A percentile compares a stretch with the other conserved stretches of the same genome.
Evolutionary conservation across 192 early-diverging fungal genomes (phyloP).

Genomic region (Funneliformis mosseae): DNA sequence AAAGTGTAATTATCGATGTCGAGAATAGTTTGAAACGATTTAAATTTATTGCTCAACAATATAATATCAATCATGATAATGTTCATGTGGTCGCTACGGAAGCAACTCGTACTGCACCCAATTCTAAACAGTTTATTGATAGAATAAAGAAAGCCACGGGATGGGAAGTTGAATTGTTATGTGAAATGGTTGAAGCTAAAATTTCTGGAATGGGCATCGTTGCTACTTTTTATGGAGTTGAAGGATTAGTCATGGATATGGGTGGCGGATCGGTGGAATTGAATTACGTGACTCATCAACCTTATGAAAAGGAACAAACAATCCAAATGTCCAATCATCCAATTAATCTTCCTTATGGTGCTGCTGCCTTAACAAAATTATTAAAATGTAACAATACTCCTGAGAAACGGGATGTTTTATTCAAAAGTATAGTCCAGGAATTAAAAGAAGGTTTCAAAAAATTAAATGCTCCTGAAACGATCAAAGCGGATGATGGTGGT

Average conservation of each 20-base stretch:
- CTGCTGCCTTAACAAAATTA: constrained; percentile 49
- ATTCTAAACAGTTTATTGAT: constrained; percentile 47
- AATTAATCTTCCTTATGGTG: constrained; percentile 54
- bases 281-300: constrained; percentile 52
- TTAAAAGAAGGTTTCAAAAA: constrained; percentile 44
- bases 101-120: constrained; percentile 55
- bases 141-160: constrained; percentile 49
- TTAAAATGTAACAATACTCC: constrained; percentile 25
- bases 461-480: constrained; percentile 17
- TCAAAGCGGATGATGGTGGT: constrained; percentile 40
- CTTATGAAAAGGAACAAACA: constrained; percentile 27
- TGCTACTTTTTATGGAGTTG: constrained; percentile 53
- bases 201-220: constrained; percentile 56
- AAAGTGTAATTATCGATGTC: constrained; percentile 50
- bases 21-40: constrained; percentile 53
- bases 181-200: constrained; percentile 54
- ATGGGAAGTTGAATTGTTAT: constrained; percentile 45
- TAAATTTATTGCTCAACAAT: constrained; percentile 48
- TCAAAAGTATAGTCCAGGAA: constrained; percentile 38
- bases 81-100: constrained; percentile 60
- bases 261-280: constrained; percentile 61
- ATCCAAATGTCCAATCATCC: constrained; percentile 41
- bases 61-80: constrained; percentile 39
- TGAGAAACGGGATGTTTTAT: constrained; percentile 27
- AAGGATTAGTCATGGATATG: constrained; percentile 58